phyloP scores from a whole-genome alignment of 1,284 basidiomycete genomes.

The Rhodotorula sp. region DNA sequence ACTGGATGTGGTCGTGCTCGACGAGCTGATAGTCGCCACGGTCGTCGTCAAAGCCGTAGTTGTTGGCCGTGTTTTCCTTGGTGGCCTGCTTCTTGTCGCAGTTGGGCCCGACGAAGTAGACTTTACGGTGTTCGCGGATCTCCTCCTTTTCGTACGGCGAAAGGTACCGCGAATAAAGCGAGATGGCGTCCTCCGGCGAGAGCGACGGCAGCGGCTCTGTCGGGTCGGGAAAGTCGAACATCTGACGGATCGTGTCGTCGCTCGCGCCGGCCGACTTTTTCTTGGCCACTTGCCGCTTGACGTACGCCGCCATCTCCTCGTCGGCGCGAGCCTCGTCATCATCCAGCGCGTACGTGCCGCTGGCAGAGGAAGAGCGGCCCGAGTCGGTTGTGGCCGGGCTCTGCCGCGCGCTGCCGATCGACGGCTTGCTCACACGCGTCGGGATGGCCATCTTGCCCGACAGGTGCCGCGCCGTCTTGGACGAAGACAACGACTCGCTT shows the following conservation, averaged over 20 bases:
- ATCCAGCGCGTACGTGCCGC: conserved; percentile 40
- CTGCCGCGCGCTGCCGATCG: conserved; percentile 17
- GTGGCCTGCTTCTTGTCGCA: conserved; percentile 79
- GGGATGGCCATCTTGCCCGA: conserved; percentile 43
- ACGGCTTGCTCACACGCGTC: conserved; percentile 43
- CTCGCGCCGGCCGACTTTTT: conserved; percentile 75
- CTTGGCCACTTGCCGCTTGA: conserved; percentile 83
- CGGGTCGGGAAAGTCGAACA: conserved; percentile 91
- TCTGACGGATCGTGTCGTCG: conserved; percentile 81
- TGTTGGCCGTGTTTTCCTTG: conserved; percentile 73
- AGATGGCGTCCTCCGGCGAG: conserved; percentile 61
- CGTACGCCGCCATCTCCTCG: conserved; percentile 95
- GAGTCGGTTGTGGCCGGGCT: conserved; percentile 30
- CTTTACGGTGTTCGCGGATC: conserved; percentile 79
- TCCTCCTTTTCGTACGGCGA: conserved; percentile 79
- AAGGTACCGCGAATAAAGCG: conserved; percentile 52
- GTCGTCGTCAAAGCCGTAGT: conserved; percentile 97
- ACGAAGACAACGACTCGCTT: conserved; percentile 20
- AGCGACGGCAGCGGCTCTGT: conserved; percentile 68
- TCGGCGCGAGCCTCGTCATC: conserved; percentile 91
- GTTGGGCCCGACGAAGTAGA: conserved; percentile 80
- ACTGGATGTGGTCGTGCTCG: conserved; percentile 88
- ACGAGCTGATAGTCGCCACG: conserved; percentile 94
- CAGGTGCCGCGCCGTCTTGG: conserved; percentile 39
- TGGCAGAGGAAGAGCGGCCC: conserved; percentile 39